Evolutionary conservation across 2,329 filamentous ascomycete species (phyloP).

Genomic region (Biscogniauxia marginata): DNA sequence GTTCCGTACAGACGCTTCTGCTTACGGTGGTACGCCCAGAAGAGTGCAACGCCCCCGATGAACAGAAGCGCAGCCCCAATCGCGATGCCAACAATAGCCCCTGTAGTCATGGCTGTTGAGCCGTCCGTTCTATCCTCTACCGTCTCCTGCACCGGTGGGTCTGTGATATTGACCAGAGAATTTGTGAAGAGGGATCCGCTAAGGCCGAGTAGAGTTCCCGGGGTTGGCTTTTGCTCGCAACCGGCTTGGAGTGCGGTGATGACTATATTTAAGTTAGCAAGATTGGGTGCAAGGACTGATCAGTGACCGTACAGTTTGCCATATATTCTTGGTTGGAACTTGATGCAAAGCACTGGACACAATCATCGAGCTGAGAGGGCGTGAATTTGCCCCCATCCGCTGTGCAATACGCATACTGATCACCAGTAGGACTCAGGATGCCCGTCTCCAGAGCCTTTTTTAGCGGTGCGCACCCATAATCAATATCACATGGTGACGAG

Average conservation of each 20-base stretch:
- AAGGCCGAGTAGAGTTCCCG: constrained; percentile 40
- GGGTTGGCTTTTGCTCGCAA: constrained; percentile 43
- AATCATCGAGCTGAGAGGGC: constrained; percentile 34
- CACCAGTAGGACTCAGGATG: constrained; percentile 24
- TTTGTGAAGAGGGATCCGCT: constrained; percentile 43
- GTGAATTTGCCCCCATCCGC: constrained; percentile 37
- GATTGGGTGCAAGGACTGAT: background rate
- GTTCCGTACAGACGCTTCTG: constrained; percentile 36
- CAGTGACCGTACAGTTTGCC: constrained; percentile 46
- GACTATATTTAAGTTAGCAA: constrained; percentile 36
- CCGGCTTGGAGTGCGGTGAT: constrained; percentile 47
- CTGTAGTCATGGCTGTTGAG: constrained; percentile 39
- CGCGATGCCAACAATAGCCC: constrained; percentile 54
- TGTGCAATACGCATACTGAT: constrained; percentile 42
- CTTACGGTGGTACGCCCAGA: constrained; percentile 48
- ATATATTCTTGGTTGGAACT: constrained; percentile 42
- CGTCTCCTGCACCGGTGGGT: constrained; percentile 25
- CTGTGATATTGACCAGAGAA: constrained; percentile 40
- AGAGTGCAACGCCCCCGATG: constrained; percentile 41
- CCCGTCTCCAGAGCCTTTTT: constrained; percentile 37
- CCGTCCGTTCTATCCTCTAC: constrained; percentile 23
- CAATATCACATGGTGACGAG: constrained; percentile 43
- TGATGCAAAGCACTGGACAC: constrained; percentile 43
- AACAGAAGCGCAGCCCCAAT: constrained; percentile 45
- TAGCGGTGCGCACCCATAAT: constrained; percentile 41